phyloP scores from a whole-genome alignment of 805 yeast genomes.

The Cyberlindnera mycetangii region DNA sequence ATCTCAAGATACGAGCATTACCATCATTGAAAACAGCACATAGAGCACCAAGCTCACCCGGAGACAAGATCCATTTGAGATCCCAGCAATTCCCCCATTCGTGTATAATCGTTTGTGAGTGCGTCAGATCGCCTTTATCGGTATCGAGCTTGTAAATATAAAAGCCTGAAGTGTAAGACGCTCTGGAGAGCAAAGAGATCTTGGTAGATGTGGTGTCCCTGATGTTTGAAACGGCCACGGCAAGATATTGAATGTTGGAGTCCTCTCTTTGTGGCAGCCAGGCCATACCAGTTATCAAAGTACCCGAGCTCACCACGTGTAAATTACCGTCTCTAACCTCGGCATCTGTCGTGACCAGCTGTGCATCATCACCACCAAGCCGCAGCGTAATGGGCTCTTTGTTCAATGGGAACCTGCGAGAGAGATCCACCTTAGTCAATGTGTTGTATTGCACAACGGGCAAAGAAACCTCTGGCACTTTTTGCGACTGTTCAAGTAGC shows the following conservation, averaged over 20 bases:
- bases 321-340: slow-evolving; percentile 31
- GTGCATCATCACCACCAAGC: slow-evolving; percentile 16
- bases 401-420: slow-evolving; percentile 25
- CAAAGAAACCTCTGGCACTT: slow-evolving; percentile 2
- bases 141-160: slow-evolving; percentile 43
- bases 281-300: slow-evolving; percentile 47
- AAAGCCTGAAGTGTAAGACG: slow-evolving; percentile 37
- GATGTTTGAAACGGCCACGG: slow-evolving; percentile 45
- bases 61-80: slow-evolving; percentile 39
- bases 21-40: slow-evolving; percentile 60
- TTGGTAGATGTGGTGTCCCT: slow-evolving; percentile 28
- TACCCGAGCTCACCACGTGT: slow-evolving; percentile 46
- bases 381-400: slow-evolving; percentile 17
- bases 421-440: slow-evolving; percentile 26
- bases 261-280: slow-evolving; percentile 42
- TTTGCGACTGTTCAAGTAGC: slow-evolving; percentile 22
- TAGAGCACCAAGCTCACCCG: slow-evolving; percentile 42
- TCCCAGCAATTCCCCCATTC: slow-evolving; percentile 44
- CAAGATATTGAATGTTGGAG: slow-evolving; percentile 40
- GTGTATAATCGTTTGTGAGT: slow-evolving; percentile 34
- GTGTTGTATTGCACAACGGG: slow-evolving; percentile 16
- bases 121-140: slow-evolving; percentile 26
- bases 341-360: slow-evolving; percentile 18
- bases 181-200: slow-evolving; percentile 29
- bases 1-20: slow-evolving; percentile 43